phyloP scores from a whole-genome alignment of 1,284 basidiomycete species.

The Apiotrichum gracile region DNA sequence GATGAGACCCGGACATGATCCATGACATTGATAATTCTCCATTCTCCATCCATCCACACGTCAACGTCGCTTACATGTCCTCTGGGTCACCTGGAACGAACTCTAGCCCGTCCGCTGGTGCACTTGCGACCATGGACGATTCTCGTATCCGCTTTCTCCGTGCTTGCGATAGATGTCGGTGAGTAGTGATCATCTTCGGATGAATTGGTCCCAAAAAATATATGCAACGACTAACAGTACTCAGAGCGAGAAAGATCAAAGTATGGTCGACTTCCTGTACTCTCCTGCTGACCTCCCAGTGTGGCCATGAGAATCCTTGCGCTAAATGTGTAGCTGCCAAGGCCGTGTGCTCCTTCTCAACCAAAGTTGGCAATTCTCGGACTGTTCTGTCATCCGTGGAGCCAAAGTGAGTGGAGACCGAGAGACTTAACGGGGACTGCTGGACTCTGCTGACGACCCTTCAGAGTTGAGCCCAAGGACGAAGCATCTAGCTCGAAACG shows the following conservation, averaged over 20 bases:
- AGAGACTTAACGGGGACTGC: background rate
- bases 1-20: too few species aligned
- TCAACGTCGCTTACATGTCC: background rate
- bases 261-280: too few species aligned
- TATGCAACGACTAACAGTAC: too few species aligned
- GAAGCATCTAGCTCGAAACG: background rate
- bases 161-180: constrained; percentile 15
- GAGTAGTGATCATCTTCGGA: too few species aligned
- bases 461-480: background rate
- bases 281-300: background rate
- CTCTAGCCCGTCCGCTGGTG: background rate
- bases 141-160: constrained; percentile 11
- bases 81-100: background rate
- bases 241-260: constrained; percentile 12
- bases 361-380: background rate
- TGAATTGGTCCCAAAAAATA: background rate
- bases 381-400: constrained; percentile 6
- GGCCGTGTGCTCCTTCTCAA: constrained; percentile 7
- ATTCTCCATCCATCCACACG: too few species aligned
- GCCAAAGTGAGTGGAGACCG: background rate
- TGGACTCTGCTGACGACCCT: background rate
- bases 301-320: constrained; percentile 13
- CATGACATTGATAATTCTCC: too few species aligned
- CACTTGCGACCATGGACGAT: background rate
- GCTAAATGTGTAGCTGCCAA: constrained; percentile 10